These are phyloP conservation scores for Leptographium galeiforme DNA, from an alignment of 2,329 filamentous ascomycete genomes.

Conservation along the genomic window DNA sequence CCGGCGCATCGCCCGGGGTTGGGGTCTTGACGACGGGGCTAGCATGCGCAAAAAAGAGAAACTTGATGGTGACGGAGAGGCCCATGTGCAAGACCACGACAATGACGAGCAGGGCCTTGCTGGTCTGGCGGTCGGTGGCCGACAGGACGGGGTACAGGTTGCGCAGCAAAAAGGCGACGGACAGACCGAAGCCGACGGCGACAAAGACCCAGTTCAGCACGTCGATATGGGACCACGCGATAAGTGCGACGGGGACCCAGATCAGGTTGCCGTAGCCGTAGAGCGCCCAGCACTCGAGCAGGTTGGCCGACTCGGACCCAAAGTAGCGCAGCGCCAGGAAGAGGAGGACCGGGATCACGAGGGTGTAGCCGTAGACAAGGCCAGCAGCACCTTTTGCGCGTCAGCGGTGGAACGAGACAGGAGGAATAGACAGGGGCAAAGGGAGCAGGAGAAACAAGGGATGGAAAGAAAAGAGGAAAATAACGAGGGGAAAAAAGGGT, in stretches of 20 bases:
- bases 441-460: not conserved
- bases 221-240: constrained; percentile 76
- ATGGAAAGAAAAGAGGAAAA: too few species aligned
- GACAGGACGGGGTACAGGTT: constrained; percentile 86
- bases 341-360: constrained; percentile 68
- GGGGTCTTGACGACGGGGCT: constrained; percentile 31
- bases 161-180: constrained; percentile 69
- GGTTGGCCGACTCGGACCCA: constrained; percentile 80
- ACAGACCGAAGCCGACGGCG: constrained; percentile 68
- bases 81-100: constrained; percentile 79
- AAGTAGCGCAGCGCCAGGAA: constrained; percentile 92
- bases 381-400: constrained; percentile 60
- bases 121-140: constrained; percentile 83
- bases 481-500: too few species aligned
- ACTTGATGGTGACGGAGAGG: constrained; percentile 88
- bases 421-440: not conserved
- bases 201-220: constrained; percentile 92
- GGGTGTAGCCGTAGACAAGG: constrained; percentile 89
- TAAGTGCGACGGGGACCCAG: constrained; percentile 88
- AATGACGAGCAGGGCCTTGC: constrained; percentile 71
- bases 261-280: constrained; percentile 96
- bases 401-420: constrained; percentile 6
- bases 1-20: not conserved
- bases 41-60: constrained; percentile 82
- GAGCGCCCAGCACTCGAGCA: constrained; percentile 88